A percentile compares a stretch with the other conserved stretches of the same genome.
phyloP scores from a whole-genome alignment of 805 yeast species.

The Deakozyma indianensis region DNA sequence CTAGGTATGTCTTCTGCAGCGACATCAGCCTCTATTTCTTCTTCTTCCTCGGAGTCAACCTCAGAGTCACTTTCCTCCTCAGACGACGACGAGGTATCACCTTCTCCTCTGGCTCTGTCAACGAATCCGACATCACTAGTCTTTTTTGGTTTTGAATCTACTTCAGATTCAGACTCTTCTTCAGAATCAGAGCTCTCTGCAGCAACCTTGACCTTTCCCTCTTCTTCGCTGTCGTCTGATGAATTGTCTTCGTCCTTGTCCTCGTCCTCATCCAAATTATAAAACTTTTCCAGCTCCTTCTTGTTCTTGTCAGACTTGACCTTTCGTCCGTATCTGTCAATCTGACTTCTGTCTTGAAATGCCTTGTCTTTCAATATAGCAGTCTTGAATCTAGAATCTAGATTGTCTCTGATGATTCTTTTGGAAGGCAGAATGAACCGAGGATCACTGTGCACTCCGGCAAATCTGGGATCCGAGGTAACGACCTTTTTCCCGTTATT shows the following conservation, averaged over 20 bases:
- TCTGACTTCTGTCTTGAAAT: constrained; percentile 40
- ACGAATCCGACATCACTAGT: constrained; percentile 6
- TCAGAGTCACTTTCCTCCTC: constrained; percentile 8
- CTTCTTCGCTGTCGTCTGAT: constrained; percentile 4
- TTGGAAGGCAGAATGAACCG: constrained; percentile 64
- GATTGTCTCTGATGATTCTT: constrained; percentile 55
- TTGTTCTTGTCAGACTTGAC: constrained; percentile 31
- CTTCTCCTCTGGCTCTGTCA: constrained; percentile 26
- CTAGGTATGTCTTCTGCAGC: constrained; percentile 50
- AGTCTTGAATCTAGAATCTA: constrained; percentile 76
- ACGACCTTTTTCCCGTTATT: constrained; percentile 18
- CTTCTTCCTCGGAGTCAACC: constrained; percentile 10
- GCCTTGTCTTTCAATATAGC: constrained; percentile 44
- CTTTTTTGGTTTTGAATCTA: constrained; percentile 5
- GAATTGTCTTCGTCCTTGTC: constrained; percentile 13
- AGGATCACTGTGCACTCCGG: constrained; percentile 73
- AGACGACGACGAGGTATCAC: constrained; percentile 16
- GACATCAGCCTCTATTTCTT: constrained; percentile 18
- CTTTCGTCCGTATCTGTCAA: constrained; percentile 82
- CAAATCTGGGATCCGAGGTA: constrained; percentile 61
- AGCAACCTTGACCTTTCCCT: constrained; percentile 7
- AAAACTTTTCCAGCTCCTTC: constrained; percentile 50
- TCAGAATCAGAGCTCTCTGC: constrained; percentile 10
- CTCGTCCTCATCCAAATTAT: constrained; percentile 33
- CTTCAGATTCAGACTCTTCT: constrained; percentile 10